These are phyloP conservation scores for Fistulifera solaris DNA, from an alignment of 108 stramenopile genomes.

Conservation along the genomic window DNA sequence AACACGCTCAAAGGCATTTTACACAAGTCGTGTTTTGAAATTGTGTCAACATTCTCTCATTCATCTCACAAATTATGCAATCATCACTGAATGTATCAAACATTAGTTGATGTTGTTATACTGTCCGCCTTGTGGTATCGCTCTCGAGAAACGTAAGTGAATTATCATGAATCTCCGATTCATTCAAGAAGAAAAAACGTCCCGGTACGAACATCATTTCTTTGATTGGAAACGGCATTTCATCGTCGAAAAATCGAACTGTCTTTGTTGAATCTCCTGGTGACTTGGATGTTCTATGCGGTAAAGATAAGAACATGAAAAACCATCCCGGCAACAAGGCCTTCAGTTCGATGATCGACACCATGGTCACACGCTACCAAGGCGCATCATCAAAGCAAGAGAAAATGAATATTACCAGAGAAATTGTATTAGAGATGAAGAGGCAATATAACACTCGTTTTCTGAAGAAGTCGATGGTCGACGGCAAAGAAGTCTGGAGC, in stretches of 20 bases:
- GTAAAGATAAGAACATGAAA: slow-evolving; percentile 28
- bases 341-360: slow-evolving; percentile 25
- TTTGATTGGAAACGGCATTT: no score
- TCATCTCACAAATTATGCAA: no score
- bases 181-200: no score
- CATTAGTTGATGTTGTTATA: no score
- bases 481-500: slow-evolving; percentile 19
- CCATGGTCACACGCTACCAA: slow-evolving; percentile 16
- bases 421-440: slow-evolving; percentile 22
- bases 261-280: slow-evolving; percentile 1
- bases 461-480: slow-evolving; percentile 9
- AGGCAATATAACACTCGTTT: slow-evolving; percentile 11
- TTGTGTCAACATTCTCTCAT: no score
- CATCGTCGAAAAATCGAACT: not conserved
- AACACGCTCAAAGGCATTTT: no score
- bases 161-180: no score
- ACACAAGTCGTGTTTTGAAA: no score
- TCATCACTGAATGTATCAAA: no score
- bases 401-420: slow-evolving; percentile 37
- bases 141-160: no score
- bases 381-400: slow-evolving; percentile 33
- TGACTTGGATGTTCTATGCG: slow-evolving; percentile 30
- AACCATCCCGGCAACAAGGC: slow-evolving; percentile 27
- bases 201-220: no score
- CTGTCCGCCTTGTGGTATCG: no score